Conservation (phyloP, 164 flowering plant genomes). For the Nelumbo lutea region DNA sequence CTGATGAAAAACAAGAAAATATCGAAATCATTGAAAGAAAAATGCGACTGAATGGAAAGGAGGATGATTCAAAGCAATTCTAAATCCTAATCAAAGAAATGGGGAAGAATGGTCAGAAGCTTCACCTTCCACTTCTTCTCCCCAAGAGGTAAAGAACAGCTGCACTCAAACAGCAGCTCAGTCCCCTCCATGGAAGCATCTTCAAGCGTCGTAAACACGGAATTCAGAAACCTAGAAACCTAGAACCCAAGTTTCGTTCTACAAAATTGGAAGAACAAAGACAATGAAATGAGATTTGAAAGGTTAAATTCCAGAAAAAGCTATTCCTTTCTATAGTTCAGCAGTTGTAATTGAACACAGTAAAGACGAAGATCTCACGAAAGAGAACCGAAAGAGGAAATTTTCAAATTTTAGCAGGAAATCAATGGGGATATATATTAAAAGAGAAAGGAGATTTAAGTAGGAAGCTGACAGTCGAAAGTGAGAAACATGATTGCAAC, state of each 20-base stretch:
- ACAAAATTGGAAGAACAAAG: background rate
- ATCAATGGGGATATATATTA: background rate
- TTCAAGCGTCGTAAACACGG: background rate
- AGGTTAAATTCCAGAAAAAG: background rate
- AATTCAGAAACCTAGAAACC: background rate
- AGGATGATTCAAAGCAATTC: background rate
- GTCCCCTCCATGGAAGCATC: constrained; percentile 92
- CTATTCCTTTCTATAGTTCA: background rate
- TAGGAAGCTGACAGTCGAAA: background rate
- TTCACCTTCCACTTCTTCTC: constrained; percentile 79
- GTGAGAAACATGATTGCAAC: background rate
- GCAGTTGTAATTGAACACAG: background rate
- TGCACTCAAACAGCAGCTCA: constrained; percentile 87
- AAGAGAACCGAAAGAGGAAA: background rate
- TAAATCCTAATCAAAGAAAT: background rate
- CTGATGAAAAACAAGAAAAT: constrained; percentile 29
- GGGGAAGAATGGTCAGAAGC: background rate
- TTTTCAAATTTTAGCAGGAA: background rate
- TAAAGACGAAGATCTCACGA: background rate
- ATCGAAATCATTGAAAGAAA: background rate
- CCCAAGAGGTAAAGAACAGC: constrained; percentile 94
- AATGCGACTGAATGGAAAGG: background rate
- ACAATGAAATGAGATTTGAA: background rate
- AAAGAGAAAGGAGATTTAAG: background rate
- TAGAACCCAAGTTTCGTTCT: constrained; percentile 1